Evolutionary conservation across 257 asterid species (phyloP).

Genomic region (Solanum tarapatanum): DNA sequence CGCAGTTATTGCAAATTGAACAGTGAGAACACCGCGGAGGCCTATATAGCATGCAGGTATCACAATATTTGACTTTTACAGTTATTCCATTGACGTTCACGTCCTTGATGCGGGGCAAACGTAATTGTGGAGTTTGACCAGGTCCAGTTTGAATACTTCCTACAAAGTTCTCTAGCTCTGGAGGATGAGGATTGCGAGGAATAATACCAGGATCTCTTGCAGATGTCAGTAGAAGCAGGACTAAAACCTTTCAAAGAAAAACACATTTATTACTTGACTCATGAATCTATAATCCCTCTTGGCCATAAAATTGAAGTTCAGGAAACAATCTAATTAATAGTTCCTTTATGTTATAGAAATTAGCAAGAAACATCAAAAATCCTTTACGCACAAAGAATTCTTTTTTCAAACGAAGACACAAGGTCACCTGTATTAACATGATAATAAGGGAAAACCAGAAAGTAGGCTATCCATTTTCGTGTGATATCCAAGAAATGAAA

Average conservation of each 20-base stretch:
- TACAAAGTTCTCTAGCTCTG: constrained; percentile 63
- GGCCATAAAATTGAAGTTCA: not conserved
- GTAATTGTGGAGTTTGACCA: constrained; percentile 34
- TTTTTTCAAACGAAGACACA: not conserved
- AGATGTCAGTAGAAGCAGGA: constrained; percentile 70
- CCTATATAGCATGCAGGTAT: constrained; percentile 80
- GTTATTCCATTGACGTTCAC: constrained; percentile 52
- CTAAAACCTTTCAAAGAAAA: constrained; percentile 37
- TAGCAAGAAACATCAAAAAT: not conserved
- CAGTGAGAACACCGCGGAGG: constrained; percentile 97
- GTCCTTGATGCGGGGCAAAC: constrained; percentile 65
- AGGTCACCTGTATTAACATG: not conserved
- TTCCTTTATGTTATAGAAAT: not conserved
- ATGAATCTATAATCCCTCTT: not conserved
- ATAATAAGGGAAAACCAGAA: not conserved
- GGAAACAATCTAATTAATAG: not conserved
- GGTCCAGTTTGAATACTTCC: constrained; percentile 30
- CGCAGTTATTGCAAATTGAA: constrained; percentile 90
- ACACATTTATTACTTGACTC: not conserved
- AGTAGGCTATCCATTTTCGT: not conserved
- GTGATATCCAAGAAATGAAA: not conserved
- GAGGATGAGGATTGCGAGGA: constrained; percentile 82
- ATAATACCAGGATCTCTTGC: constrained; percentile 92
- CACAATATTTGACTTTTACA: constrained; percentile 81
- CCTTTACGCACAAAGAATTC: not conserved